These are phyloP conservation scores for Hygrocybe punicea DNA, from an alignment of 768 basidiomycete genomes.

Conservation along the genomic window DNA sequence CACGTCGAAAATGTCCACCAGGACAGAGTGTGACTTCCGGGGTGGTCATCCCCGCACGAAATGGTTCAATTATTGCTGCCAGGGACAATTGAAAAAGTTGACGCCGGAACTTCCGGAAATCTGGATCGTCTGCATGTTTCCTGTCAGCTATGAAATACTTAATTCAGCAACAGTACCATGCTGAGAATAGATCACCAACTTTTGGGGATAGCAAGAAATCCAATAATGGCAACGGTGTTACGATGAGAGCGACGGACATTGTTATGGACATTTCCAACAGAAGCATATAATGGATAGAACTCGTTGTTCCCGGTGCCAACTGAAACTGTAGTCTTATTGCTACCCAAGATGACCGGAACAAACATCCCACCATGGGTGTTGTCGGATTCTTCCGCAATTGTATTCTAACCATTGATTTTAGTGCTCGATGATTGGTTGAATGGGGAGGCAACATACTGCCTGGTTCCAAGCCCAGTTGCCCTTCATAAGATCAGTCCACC, in stretches of 20 bases:
- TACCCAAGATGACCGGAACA: constrained; percentile 32
- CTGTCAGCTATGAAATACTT: not conserved
- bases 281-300: constrained; percentile 36
- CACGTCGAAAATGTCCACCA: constrained; percentile 29
- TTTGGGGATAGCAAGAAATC: constrained; percentile 38
- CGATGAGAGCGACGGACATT: constrained; percentile 28
- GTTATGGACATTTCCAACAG: constrained; percentile 29
- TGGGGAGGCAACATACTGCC: constrained; percentile 24
- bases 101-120: constrained; percentile 25
- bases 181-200: constrained; percentile 13
- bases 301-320: constrained; percentile 39
- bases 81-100: constrained; percentile 34
- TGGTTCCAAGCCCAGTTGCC: constrained; percentile 36
- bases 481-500: constrained; percentile 37
- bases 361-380: constrained; percentile 29
- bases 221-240: constrained; percentile 26
- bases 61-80: constrained; percentile 15
- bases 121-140: constrained; percentile 10
- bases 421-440: not conserved
- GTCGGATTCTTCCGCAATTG: constrained; percentile 19
- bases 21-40: constrained; percentile 21
- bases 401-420: constrained; percentile 19
- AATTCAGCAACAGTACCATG: not conserved
- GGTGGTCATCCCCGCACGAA: constrained; percentile 24
- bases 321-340: constrained; percentile 44